Evolutionary conservation across 2,329 filamentous ascomycete genomes (phyloP).

Genomic region (Bipolaris oryzae): DNA sequence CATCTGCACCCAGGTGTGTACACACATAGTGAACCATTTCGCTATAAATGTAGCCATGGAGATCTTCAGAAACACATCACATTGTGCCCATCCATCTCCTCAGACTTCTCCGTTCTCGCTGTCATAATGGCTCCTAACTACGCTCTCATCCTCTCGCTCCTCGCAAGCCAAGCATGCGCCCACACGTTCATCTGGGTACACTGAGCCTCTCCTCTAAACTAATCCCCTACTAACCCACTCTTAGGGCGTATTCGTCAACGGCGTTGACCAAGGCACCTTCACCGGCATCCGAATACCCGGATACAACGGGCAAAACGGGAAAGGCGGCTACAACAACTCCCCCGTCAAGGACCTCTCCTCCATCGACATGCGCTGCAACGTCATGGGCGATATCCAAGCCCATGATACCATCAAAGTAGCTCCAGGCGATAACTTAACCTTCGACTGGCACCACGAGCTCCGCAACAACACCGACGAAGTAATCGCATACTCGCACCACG

Average conservation of each 20-base stretch:
- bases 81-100: not conserved
- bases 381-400: slow-evolving; percentile 47
- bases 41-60: not conserved
- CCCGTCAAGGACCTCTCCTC: slow-evolving; percentile 50
- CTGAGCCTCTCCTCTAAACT: too few relatives aligned
- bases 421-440: slow-evolving; percentile 49
- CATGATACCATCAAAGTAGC: slow-evolving; percentile 44
- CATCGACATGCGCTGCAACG: slow-evolving; percentile 50
- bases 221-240: not conserved
- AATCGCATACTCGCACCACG: slow-evolving; percentile 30
- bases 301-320: slow-evolving; percentile 45
- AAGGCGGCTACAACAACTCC: slow-evolving; percentile 48
- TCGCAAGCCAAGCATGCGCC: slow-evolving; percentile 26
- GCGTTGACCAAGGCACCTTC: slow-evolving; percentile 39
- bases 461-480: slow-evolving; percentile 45
- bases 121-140: slow-evolving; percentile 17
- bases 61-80: not conserved
- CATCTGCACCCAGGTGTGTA: not conserved
- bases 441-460: slow-evolving; percentile 51
- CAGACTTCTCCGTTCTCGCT: not conserved
- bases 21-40: not conserved
- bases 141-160: slow-evolving; percentile 23
- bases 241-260: slow-evolving; percentile 41
- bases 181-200: slow-evolving; percentile 41
- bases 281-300: slow-evolving; percentile 38